phyloP scores from a whole-genome alignment of 139 green algal genomes.

The Coelastrella sp. region DNA sequence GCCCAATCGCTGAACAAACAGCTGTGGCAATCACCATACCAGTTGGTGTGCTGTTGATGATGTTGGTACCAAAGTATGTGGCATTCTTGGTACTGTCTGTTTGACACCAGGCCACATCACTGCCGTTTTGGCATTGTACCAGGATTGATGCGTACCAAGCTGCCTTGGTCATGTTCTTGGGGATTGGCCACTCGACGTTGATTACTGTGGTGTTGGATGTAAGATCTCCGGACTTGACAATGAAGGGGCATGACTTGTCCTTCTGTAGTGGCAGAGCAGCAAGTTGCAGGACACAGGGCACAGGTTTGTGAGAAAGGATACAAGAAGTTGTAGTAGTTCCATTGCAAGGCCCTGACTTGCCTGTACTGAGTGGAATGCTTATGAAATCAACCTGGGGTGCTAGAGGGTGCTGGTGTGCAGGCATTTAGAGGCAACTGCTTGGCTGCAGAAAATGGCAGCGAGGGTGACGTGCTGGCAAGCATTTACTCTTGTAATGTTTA shows the following conservation, averaged over 20 bases:
- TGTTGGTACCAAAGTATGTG: conserved; percentile 44
- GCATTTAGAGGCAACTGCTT: too few species aligned
- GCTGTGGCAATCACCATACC: conserved; percentile 34
- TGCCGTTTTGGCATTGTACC: conserved; percentile 45
- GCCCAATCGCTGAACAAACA: conserved; percentile 30
- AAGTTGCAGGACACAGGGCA: background rate
- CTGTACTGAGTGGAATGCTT: too few species aligned
- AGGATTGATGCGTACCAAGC: conserved; percentile 41
- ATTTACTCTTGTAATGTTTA: too few species aligned
- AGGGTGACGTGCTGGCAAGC: too few species aligned
- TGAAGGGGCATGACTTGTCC: conserved; percentile 46
- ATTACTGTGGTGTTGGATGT: conserved; percentile 3
- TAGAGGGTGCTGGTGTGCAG: too few species aligned
- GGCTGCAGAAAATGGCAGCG: too few species aligned
- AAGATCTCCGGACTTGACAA: background rate
- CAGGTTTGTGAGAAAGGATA: background rate
- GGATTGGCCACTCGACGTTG: conserved; percentile 18
- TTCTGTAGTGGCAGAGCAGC: conserved; percentile 9
- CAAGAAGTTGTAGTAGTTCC: too few species aligned
- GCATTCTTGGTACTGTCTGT: conserved; percentile 43
- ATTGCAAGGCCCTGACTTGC: too few species aligned
- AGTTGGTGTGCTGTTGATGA: conserved; percentile 45
- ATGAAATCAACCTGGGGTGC: too few species aligned
- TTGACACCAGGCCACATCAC: conserved; percentile 27
- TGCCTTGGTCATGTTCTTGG: conserved; percentile 48